Evolutionary conservation across 805 yeast species (phyloP).

Genomic region (Saccharomycodes ludwigii): DNA sequence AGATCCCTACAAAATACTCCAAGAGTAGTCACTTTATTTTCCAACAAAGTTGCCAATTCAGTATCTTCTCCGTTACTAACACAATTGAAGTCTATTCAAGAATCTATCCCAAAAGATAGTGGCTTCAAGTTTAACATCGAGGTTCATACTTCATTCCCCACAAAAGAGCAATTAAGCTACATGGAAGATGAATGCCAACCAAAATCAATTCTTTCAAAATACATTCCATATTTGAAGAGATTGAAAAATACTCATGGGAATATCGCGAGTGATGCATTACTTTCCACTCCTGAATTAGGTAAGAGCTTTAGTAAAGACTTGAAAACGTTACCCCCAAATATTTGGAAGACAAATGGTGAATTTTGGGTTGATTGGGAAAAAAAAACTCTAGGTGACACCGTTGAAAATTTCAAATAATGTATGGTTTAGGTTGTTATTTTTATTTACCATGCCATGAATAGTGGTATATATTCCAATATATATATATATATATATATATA

Average conservation of each 20-base stretch:
- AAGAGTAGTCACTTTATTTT: conserved; percentile 34
- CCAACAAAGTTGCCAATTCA: conserved; percentile 17
- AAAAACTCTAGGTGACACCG: conserved; percentile 16
- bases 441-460: too few species aligned
- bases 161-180: conserved; percentile 19
- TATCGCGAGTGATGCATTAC: neutral
- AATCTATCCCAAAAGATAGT: too few species aligned
- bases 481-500: too few species aligned
- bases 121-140: conserved; percentile 13
- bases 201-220: conserved; percentile 7
- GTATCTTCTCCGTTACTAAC: conserved; percentile 12
- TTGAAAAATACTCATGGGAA: conserved; percentile 2
- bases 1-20: conserved; percentile 33
- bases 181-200: conserved; percentile 13
- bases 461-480: too few species aligned
- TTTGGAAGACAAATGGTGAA: conserved; percentile 15
- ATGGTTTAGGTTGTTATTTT: neutral
- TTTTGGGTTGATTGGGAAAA: conserved; percentile 27
- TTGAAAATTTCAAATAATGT: conserved; percentile 6
- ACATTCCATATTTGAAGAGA: conserved; percentile 13
- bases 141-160: conserved; percentile 16
- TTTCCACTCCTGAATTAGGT: conserved; percentile 13
- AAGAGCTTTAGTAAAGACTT: conserved; percentile 12
- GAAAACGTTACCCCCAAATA: conserved; percentile 8
- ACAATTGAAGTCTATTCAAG: conserved; percentile 9